These are phyloP conservation scores for Vanilla planifolia DNA, from an alignment of 106 monocot genomes.

Conservation along the genomic window DNA sequence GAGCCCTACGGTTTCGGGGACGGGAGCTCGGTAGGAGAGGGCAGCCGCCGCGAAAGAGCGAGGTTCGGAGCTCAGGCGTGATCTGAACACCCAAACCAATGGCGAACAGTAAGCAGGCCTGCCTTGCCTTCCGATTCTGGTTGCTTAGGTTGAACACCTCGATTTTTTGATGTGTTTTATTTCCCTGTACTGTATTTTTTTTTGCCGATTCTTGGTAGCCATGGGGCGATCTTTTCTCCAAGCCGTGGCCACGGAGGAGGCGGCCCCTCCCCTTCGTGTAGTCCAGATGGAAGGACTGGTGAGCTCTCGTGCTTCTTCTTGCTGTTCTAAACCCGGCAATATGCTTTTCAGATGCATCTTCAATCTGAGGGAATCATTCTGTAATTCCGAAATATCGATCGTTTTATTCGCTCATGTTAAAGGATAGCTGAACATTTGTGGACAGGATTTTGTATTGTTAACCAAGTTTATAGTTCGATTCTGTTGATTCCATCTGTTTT, in stretches of 20 bases:
- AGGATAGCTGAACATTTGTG: no score
- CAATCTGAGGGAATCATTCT: neutral
- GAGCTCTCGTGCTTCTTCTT: neutral
- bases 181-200: constrained; percentile 5
- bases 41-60: neutral
- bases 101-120: neutral
- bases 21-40: no score
- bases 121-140: neutral
- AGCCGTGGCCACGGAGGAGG: constrained; percentile 72
- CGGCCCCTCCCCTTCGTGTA: constrained; percentile 59
- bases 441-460: no score
- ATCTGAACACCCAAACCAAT: no score
- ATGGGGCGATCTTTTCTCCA: constrained; percentile 83
- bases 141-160: neutral
- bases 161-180: neutral
- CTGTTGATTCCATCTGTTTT: no score
- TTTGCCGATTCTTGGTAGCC: constrained; percentile 40
- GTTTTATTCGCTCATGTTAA: no score
- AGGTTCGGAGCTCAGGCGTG: neutral
- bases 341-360: neutral
- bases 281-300: constrained; percentile 99
- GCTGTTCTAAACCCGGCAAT: neutral
- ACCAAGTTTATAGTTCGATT: no score
- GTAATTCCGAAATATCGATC: neutral
- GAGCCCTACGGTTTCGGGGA: no score